These are phyloP conservation scores for Daldinia concentrica DNA, from an alignment of 495 filamentous ascomycete genomes.

Conservation along the genomic window DNA sequence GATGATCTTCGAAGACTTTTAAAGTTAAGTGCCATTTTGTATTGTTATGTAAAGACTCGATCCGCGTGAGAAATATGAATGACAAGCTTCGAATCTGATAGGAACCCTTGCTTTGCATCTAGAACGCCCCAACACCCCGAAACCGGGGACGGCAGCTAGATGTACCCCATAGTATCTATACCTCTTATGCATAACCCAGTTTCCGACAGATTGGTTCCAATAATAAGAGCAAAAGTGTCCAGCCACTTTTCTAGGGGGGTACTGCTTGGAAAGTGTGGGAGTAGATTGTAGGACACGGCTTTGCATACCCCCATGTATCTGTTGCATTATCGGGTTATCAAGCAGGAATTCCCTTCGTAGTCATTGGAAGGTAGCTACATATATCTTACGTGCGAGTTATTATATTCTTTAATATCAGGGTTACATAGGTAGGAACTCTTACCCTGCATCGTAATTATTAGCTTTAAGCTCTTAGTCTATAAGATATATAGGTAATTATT, in stretches of 20 bases:
- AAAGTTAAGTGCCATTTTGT: constrained; percentile 27
- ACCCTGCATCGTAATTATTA: not conserved
- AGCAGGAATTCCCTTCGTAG: not conserved
- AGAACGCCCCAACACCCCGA: constrained; percentile 33
- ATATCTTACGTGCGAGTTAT: not conserved
- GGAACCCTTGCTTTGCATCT: constrained; percentile 20
- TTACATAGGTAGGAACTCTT: constrained; percentile 4
- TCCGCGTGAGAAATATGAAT: constrained; percentile 13
- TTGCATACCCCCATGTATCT: not conserved
- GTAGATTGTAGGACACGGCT: not conserved
- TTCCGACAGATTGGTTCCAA: constrained; percentile 36
- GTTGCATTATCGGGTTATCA: not conserved
- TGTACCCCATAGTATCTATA: constrained; percentile 35
- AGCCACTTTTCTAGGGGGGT: constrained; percentile 5
- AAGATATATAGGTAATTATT: not conserved
- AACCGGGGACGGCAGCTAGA: constrained; percentile 23
- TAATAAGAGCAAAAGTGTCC: not conserved
- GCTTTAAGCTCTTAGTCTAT: not conserved
- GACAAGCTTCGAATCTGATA: constrained; percentile 21
- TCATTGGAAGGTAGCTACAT: not conserved
- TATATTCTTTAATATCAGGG: not conserved
- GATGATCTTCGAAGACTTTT: constrained; percentile 22
- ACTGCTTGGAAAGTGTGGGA: not conserved
- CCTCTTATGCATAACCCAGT: constrained; percentile 14
- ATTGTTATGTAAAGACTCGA: constrained; percentile 6